Percentiles rank a stretch among this genome's conserved stretches.
Conservation (phyloP, 495 filamentous ascomycete species). For the Amniculicola lignicola region DNA sequence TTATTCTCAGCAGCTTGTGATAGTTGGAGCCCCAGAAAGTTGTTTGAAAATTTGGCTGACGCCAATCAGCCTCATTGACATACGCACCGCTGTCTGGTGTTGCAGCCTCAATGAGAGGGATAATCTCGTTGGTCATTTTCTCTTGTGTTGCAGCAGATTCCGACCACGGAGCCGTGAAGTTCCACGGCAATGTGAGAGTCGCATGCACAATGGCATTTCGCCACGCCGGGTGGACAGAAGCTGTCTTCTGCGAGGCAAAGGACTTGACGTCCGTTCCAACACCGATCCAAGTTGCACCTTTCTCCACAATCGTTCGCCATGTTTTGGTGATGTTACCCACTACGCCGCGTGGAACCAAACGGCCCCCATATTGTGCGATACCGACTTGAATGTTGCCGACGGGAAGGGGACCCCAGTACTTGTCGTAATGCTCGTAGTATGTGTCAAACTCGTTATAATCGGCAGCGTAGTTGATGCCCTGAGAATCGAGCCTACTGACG, state of each 20-base stretch:
- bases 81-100: constrained; percentile 44
- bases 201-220: constrained; percentile 9
- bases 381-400: constrained; percentile 49
- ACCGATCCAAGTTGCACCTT: not conserved
- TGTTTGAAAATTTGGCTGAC: constrained; percentile 17
- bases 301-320: constrained; percentile 40
- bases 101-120: constrained; percentile 11
- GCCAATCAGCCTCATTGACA: constrained; percentile 52
- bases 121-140: constrained; percentile 11
- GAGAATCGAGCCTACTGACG: not conserved
- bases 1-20: constrained; percentile 15
- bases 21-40: constrained; percentile 32
- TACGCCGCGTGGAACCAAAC: constrained; percentile 55
- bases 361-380: constrained; percentile 37
- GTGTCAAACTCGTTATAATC: constrained; percentile 45
- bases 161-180: constrained; percentile 4
- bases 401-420: constrained; percentile 18
- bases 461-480: constrained; percentile 40
- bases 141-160: not conserved
- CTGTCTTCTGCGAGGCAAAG: not conserved
- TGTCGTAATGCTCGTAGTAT: constrained; percentile 36
- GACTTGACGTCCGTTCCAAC: not conserved
- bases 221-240: constrained; percentile 13
- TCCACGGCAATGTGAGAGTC: not conserved
- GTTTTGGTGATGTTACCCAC: constrained; percentile 49